A percentile compares a stretch with the other conserved stretches of the same genome.
Conservation (phyloP, 257 asterid species). For the Solanum sparsipilum region DNA sequence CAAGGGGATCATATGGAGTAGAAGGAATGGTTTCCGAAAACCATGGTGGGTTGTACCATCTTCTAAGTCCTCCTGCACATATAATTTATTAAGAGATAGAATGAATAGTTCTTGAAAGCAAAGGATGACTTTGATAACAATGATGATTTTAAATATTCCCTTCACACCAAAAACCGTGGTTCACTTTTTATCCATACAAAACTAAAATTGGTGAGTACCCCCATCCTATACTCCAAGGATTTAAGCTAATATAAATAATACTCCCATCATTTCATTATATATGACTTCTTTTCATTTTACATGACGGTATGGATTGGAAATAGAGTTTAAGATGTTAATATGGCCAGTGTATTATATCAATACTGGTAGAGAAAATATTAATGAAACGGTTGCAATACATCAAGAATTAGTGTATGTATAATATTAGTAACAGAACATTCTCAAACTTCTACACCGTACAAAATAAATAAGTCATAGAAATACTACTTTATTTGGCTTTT, state of each 20-base stretch:
- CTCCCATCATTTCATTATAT: not conserved
- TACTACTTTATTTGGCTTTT: not conserved
- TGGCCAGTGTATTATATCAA: not conserved
- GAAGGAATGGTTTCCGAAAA: conserved; percentile 66
- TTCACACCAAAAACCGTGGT: not conserved
- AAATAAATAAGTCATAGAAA: not conserved
- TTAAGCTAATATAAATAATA: not conserved
- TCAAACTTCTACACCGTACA: not conserved
- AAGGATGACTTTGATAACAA: not conserved
- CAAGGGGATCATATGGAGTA: conserved; percentile 61
- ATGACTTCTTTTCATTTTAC: not conserved
- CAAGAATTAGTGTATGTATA: not conserved
- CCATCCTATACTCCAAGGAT: not conserved
- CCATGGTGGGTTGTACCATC: conserved; percentile 99
- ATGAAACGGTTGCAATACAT: not conserved
- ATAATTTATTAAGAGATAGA: conserved; percentile 4
- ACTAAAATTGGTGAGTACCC: not conserved
- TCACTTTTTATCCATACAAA: not conserved
- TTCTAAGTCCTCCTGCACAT: conserved; percentile 61
- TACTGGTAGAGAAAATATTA: not conserved
- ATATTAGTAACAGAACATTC: not conserved
- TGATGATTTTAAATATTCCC: not conserved
- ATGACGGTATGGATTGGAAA: not conserved
- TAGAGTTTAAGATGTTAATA: not conserved
- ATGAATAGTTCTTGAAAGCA: not conserved